phyloP scores from a whole-genome alignment of 2,329 filamentous ascomycete species.

The Biscogniauxia sp. region DNA sequence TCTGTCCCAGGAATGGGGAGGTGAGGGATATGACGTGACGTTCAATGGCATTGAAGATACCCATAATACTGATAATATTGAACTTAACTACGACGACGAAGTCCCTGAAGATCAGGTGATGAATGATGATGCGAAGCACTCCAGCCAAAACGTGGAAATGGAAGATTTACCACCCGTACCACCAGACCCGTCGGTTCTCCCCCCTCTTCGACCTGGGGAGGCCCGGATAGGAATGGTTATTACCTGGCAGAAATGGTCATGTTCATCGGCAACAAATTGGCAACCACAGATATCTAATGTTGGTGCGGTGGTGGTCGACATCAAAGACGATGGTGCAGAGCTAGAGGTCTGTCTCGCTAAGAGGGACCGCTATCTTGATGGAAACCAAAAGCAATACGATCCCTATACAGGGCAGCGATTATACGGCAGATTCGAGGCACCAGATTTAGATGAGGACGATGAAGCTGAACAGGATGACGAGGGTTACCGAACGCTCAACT shows the following conservation, averaged over 20 bases:
- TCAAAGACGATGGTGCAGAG: conserved; percentile 47
- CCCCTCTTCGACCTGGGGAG: conserved; percentile 46
- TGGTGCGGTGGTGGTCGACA: conserved; percentile 63
- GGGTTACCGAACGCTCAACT: conserved; percentile 58
- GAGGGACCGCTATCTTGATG: conserved; percentile 59
- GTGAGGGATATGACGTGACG: conserved; percentile 31
- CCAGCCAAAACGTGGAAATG: conserved; percentile 46
- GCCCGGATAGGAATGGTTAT: conserved; percentile 61
- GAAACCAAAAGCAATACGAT: conserved; percentile 60
- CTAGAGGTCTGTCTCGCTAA: conserved; percentile 66
- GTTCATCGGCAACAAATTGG: conserved; percentile 63
- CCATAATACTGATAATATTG: conserved; percentile 28
- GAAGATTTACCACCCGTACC: conserved; percentile 65
- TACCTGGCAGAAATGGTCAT: conserved; percentile 63
- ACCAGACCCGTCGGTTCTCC: conserved; percentile 52
- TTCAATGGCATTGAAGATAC: conserved; percentile 34
- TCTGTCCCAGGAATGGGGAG: conserved; percentile 35
- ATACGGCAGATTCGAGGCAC: conserved; percentile 77
- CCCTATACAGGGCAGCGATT: conserved; percentile 66
- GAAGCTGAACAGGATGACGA: conserved; percentile 46
- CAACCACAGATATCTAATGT: conserved; percentile 61
- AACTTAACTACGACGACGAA: conserved; percentile 43
- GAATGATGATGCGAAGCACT: conserved; percentile 24
- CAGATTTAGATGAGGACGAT: conserved; percentile 59
- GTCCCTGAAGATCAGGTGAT: conserved; percentile 32